These are phyloP conservation scores for Aquilaria yunnanensis DNA, from an alignment of 345 rosid genomes.

Conservation along the genomic window DNA sequence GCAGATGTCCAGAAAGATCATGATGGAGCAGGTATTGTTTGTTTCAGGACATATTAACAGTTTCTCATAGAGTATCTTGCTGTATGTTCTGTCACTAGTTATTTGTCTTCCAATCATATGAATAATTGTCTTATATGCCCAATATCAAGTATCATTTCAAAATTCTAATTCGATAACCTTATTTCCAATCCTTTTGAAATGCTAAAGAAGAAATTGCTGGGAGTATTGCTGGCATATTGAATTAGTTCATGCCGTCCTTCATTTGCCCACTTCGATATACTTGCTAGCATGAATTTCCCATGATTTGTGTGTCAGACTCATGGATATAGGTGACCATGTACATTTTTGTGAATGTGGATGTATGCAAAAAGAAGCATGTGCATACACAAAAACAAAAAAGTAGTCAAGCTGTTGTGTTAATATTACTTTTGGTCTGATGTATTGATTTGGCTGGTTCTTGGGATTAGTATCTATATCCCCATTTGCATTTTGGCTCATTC, in stretches of 20 bases:
- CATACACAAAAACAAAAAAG: too few species aligned
- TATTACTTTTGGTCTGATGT: too few species aligned
- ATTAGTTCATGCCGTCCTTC: neutral
- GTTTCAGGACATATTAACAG: neutral
- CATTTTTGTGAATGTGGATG: too few species aligned
- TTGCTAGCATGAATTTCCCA: too few species aligned
- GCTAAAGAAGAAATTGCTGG: neutral
- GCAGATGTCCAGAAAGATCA: slow-evolving; percentile 29
- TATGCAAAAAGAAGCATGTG: too few species aligned
- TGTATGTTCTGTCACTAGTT: slow-evolving; percentile 5
- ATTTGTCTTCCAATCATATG: neutral
- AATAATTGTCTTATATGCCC: neutral
- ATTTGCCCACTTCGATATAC: too few species aligned
- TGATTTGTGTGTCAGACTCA: too few species aligned
- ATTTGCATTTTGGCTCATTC: too few species aligned
- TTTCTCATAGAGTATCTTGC: neutral
- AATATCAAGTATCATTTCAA: neutral
- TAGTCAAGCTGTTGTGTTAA: too few species aligned
- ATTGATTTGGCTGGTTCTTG: too few species aligned
- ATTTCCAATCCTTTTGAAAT: neutral
- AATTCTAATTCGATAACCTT: neutral
- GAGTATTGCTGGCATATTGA: neutral
- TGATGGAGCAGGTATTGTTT: slow-evolving; percentile 33
- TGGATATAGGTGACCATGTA: too few species aligned
- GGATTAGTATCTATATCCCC: too few species aligned